These are phyloP conservation scores for Chamaecrista fasciculata DNA, from an alignment of 306 rosid genomes.

Conservation along the genomic window DNA sequence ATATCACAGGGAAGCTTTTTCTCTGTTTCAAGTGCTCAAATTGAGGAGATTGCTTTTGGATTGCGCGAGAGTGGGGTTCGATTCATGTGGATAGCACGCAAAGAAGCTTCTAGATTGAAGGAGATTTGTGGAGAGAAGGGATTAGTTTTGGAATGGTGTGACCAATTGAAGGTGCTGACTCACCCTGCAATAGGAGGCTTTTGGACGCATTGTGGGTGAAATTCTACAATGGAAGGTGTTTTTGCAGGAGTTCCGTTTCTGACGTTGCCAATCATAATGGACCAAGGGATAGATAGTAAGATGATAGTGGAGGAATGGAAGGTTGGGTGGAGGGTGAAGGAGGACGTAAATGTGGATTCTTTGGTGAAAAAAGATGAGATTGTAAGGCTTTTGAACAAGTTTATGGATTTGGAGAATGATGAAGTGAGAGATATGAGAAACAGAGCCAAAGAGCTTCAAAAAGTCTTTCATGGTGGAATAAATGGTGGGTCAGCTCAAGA, in stretches of 20 bases:
- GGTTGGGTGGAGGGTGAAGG: slow-evolving; percentile 42
- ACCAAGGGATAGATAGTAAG: slow-evolving; percentile 45
- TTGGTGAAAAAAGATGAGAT: slow-evolving; percentile 38
- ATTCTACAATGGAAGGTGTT: slow-evolving; percentile 45
- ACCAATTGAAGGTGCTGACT: slow-evolving; percentile 46
- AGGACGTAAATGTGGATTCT: not conserved
- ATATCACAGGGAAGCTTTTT: slow-evolving; percentile 46
- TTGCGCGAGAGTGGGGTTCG: slow-evolving; percentile 26
- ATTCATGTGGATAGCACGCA: slow-evolving; percentile 32
- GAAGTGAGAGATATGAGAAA: slow-evolving; percentile 24
- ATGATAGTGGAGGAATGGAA: slow-evolving; percentile 48
- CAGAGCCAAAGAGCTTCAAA: slow-evolving; percentile 22
- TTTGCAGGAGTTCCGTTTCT: slow-evolving; percentile 44
- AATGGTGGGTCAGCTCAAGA: slow-evolving; percentile 42
- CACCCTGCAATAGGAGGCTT: slow-evolving; percentile 49
- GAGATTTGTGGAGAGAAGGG: slow-evolving; percentile 33
- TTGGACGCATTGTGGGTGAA: slow-evolving; percentile 62
- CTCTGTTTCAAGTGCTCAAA: slow-evolving; percentile 36
- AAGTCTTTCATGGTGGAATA: slow-evolving; percentile 27
- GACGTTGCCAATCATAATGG: slow-evolving; percentile 34
- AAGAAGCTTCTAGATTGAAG: slow-evolving; percentile 28
- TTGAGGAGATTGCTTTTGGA: slow-evolving; percentile 38
- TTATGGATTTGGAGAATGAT: slow-evolving; percentile 34
- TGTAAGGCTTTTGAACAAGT: slow-evolving; percentile 12
- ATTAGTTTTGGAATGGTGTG: slow-evolving; percentile 47